Base-by-base conservation (phyloP, 2,329 filamentous ascomycete genomes). In the Ceratocystiopsis minuta region DNA sequence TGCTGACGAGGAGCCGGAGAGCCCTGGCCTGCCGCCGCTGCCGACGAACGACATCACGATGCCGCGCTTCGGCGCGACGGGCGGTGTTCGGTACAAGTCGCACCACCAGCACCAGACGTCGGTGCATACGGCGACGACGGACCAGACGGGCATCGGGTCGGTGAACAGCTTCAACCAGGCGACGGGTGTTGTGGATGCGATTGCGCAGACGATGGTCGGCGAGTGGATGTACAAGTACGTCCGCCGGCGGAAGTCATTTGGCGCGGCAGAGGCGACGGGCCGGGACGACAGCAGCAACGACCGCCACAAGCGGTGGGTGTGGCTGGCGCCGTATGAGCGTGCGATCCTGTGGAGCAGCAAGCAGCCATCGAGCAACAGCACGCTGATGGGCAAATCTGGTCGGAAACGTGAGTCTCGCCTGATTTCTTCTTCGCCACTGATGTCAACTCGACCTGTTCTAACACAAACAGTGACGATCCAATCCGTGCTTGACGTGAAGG, bases 281-380 rank as follows among this genome's bases (percentile, higher is more conserved):
- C 75, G 75, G 48, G 77, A 86, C 53, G 75, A 81, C 48, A 79
- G 68, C 48, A 77, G 82, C 59, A 77, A 75, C 48, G 78, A 80
- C 49, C 80, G 90, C 28, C 90, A 98, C 58, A 95, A 87, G 63
- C 73, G 90, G 57, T 98, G 90, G 90, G 90, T 98, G 2, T 98
- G 90, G 90, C 72, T 98, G 48, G 90, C 88, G 16, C 90, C 90
- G 3, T 96, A 98, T 55, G 90, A 98, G 60, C 72, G 87, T 48
- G 80, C 88, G 13, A 88, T 98, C 46, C 83, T 98, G 59, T 98
- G 90, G 90, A 95, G 88, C 60, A 93, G 81, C 67, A 95, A 93
- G 66, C 90, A 98, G 60, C 90, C 90, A 15, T 84, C 78, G 11
- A 85, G 78, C 51, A 86, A 87, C 31, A 80, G 75, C 52, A 88